A percentile compares a stretch with the other conserved stretches of the same genome.
phyloP scores from a whole-genome alignment of 139 green algal species.

The Yamagishiella unicocca region DNA sequence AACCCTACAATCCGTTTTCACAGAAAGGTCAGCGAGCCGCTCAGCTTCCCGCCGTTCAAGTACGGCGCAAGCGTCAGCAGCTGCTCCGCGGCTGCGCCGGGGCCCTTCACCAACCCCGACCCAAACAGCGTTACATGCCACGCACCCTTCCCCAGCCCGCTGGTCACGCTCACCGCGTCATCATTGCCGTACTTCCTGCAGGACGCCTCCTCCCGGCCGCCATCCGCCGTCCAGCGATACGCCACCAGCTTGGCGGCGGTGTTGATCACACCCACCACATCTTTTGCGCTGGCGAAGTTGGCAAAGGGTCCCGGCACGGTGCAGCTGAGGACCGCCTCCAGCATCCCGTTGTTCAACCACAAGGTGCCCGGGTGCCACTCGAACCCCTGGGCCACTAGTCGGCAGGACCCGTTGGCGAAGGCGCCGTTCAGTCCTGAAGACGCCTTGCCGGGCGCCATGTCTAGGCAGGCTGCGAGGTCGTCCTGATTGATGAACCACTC shows the following conservation, averaged over 20 bases:
- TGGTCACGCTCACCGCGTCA: neutral
- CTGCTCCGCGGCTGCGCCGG: neutral
- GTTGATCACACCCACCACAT: neutral
- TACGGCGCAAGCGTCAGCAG: neutral
- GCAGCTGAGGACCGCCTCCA: neutral
- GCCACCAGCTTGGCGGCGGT: neutral
- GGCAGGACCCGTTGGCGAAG: slow-evolving; percentile 5
- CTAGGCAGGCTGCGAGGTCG: slow-evolving; percentile 8
- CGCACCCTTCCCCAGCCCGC: neutral
- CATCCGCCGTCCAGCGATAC: neutral
- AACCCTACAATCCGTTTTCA: too few species aligned
- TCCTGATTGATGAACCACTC: neutral
- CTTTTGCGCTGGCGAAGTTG: neutral
- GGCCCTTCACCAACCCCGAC: neutral
- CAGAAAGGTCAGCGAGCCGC: slow-evolving; percentile 6
- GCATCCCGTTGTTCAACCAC: neutral
- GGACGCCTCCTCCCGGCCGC: neutral
- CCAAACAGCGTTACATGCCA: neutral
- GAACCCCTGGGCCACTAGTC: slow-evolving; percentile 13
- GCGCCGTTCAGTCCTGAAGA: neutral
- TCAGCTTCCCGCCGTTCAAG: neutral
- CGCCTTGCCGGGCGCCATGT: neutral
- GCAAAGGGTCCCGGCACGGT: neutral
- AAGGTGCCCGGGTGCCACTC: neutral
- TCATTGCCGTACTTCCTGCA: neutral